These are phyloP conservation scores for Fragilaria radians DNA, from an alignment of 108 stramenopile genomes.

Conservation along the genomic window DNA sequence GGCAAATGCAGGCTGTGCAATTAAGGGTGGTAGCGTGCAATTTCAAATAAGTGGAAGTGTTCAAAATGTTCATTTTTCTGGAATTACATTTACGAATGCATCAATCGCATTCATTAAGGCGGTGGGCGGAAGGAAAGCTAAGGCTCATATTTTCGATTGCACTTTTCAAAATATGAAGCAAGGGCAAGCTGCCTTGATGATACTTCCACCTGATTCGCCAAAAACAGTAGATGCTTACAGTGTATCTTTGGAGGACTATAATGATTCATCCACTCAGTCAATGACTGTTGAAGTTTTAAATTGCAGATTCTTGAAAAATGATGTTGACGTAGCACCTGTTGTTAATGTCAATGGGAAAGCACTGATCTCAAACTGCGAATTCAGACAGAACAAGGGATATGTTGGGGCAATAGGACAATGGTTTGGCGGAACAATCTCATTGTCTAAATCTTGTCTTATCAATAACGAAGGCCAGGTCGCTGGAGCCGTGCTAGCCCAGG, in stretches of 20 bases:
- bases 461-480: neutral
- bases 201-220: neutral
- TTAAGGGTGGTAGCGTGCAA: constrained; percentile 1
- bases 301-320: neutral
- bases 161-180: neutral
- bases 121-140: neutral
- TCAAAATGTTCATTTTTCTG: neutral
- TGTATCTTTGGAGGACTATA: neutral
- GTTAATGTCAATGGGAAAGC: neutral
- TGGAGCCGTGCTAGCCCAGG: neutral
- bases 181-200: constrained; percentile 5
- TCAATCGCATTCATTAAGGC: constrained; percentile 2
- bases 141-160: constrained; percentile 5
- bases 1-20: neutral
- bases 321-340: neutral
- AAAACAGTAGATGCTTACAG: neutral
- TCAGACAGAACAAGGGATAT: neutral
- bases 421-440: neutral
- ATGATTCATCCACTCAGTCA: neutral
- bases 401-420: constrained; percentile 4
- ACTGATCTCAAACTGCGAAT: neutral
- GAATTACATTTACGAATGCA: neutral
- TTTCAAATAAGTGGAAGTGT: constrained; percentile 2
- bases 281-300: constrained; percentile 1
- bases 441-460: constrained; percentile 2